Base-by-base conservation (phyloP, 2,329 filamentous ascomycete species). In the Verticillium klebahnii region DNA sequence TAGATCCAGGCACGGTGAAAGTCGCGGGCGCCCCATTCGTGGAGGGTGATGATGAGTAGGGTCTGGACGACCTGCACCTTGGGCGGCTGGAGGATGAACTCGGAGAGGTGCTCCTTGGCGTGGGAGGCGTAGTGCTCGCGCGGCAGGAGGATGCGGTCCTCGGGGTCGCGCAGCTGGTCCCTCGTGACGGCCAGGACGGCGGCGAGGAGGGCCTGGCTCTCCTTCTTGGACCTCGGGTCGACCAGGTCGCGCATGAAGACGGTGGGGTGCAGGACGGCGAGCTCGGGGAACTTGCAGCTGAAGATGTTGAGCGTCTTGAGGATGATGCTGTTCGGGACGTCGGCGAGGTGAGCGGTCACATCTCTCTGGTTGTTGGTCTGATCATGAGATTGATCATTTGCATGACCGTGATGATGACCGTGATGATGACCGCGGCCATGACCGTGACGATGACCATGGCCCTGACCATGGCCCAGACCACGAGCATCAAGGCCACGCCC, bases 1-100 rank as follows among this genome's bases (percentile, higher is more conserved):
- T 77, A 74, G 63, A 79, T 75, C 77, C 77, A 80, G 0, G 77
- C 77, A 45, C 74, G 76, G 58, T 79, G 76, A 15, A 76, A 76
- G 31, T 78, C 71, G 8, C 77, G 69, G 0, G 71, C 70, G 0
- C 77, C 77, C 77, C 78, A 80, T 68, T 79, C 77, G 23, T 77
- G 73, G 0, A 78, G 65, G 0, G 75, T 72, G 23, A 79, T 65
- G 2, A 78, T 72, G 0, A 79, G 69, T n/a, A 79, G 65, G 0
- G 75, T 68, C 62, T 79, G 77, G 0, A 78, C 74, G 0, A 74
- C 67, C 32, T 73, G 70, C 3, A 77, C 64, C 19, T 71, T 72
- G 5, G 73, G 73, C 1, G 67, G 64, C 40, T 70, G 66, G 2
- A 73, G 59, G 11, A 72, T 70, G 31, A 70, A 66, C 6, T 64